phyloP scores from a whole-genome alignment of 2,329 filamentous ascomycete genomes.

The Trichoderma guizhouense region DNA sequence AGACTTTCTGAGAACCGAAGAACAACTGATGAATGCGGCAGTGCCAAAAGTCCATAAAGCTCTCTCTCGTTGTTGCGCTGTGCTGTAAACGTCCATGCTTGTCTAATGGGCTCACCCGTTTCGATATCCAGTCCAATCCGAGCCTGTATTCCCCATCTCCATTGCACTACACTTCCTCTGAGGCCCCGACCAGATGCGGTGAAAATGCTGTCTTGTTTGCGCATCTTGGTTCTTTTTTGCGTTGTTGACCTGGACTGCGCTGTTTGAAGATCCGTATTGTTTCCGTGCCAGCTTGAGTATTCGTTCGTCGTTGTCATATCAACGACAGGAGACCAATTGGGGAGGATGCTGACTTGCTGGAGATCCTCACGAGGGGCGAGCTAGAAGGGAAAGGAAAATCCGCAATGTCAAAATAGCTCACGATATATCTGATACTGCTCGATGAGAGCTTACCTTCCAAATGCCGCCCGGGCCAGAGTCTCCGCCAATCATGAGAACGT shows the following conservation, averaged over 20 bases:
- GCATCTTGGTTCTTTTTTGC: constrained; percentile 24
- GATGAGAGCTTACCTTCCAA: constrained; percentile 56
- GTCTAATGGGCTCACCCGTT: constrained; percentile 45
- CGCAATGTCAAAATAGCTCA: background rate
- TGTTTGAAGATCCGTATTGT: constrained; percentile 3
- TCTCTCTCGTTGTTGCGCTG: constrained; percentile 22
- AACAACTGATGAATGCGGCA: constrained; percentile 47
- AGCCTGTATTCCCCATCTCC: constrained; percentile 67
- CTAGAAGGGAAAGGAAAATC: constrained; percentile 30
- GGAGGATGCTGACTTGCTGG: constrained; percentile 47
- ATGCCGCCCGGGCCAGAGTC: constrained; percentile 74
- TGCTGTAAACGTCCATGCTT: constrained; percentile 50
- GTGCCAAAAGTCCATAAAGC: constrained; percentile 43
- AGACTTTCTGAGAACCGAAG: constrained; percentile 50
- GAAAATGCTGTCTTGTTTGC: constrained; percentile 56
- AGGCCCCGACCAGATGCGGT: constrained; percentile 62
- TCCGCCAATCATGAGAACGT: constrained; percentile 77
- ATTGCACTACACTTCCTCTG: constrained; percentile 63
- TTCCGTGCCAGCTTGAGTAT: constrained; percentile 26
- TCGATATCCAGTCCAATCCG: constrained; percentile 59
- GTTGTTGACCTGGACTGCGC: constrained; percentile 16
- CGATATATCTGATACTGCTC: background rate
- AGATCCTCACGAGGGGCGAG: constrained; percentile 53
- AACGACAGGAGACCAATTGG: constrained; percentile 60
- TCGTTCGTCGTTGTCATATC: constrained; percentile 50